Evolutionary conservation across 352 stramenopile genomes (phyloP), one percentile per base, ranked within the genome.

Genomic region (Globisporangium acanthophoron): DNA sequence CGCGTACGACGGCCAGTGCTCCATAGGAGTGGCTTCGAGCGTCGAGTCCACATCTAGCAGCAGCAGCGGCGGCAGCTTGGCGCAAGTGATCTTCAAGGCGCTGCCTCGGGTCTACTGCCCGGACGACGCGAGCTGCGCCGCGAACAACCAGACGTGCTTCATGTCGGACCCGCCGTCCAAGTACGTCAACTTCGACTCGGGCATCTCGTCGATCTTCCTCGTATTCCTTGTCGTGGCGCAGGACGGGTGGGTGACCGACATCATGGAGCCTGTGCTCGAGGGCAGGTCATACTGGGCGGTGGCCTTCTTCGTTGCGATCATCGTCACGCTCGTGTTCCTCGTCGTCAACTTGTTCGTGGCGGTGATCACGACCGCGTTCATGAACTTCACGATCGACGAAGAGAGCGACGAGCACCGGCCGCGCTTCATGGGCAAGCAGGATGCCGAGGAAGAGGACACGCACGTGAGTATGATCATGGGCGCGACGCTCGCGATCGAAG

Each of bases 401-500:
- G 61, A 74, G 11, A 58, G 55, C 24, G 71, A 80, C 15, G 58
- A 66, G 58, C 59, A 79, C 3, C 69, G 69, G 1, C 65, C 67
- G 1, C 61, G 71, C 4, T 79, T 61, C 40, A 82, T 82, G 71
- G 68, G 76, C 39, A 86, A 88, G 49, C 72, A 89, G 56, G 67
- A 84, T 46, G 72, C 64, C 3, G 51, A 70, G 4, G 78, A 76
- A 21, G 82, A 92, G 54, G 82, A 87, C 40, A 87, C 79, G 0
- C 80, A 83, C n/a, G 78, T 92, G 20, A 88, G 77, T 27, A 76
- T 92, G 61, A 88, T 92, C 61, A 87, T 92, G 76, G 82, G 82
- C 16, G 80, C 82, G 15, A 92, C 82, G 24, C 74, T 92, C 6
- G 82, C 83, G 11, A 78, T 92, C 31, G 80, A 92, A 44, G 69